phyloP scores from a whole-genome alignment of 75 land plant species.

The Pinus taeda region DNA sequence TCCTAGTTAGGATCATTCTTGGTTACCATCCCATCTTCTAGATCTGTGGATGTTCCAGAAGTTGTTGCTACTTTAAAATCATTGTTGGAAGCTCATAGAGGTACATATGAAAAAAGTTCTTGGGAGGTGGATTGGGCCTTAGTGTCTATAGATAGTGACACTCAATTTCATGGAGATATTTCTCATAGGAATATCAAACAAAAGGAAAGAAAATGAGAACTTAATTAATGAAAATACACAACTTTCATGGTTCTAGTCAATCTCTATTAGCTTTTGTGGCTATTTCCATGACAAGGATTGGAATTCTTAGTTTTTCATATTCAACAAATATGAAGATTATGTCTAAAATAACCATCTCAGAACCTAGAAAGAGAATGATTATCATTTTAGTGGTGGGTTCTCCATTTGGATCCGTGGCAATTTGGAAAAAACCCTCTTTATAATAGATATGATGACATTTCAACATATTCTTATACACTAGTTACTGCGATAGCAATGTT shows the following conservation, averaged over 20 bases:
- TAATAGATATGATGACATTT: too few species aligned
- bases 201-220: not conserved
- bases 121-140: slow-evolving; percentile 95
- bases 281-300: slow-evolving; percentile 41
- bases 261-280: slow-evolving; percentile 15
- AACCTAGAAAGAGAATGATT: too few species aligned
- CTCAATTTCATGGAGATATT: slow-evolving; percentile 6
- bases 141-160: slow-evolving; percentile 27
- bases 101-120: slow-evolving; percentile 34
- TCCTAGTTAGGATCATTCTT: slow-evolving; percentile 16
- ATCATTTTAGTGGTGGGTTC: too few species aligned
- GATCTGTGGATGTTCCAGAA: slow-evolving; percentile 51
- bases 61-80: slow-evolving; percentile 64
- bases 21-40: slow-evolving; percentile 38
- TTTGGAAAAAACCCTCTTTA: too few species aligned
- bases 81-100: slow-evolving; percentile 61
- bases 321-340: slow-evolving; percentile 9
- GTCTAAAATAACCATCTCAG: too few species aligned
- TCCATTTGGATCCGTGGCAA: too few species aligned
- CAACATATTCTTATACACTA: too few species aligned
- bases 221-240: not conserved
- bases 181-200: not conserved
- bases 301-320: slow-evolving; percentile 38
- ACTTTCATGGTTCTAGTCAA: not conserved
- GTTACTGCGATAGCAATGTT: too few species aligned